Evolutionary conservation across 2,329 filamentous ascomycete species (phyloP).

Genomic region (Penicillium sp.): DNA sequence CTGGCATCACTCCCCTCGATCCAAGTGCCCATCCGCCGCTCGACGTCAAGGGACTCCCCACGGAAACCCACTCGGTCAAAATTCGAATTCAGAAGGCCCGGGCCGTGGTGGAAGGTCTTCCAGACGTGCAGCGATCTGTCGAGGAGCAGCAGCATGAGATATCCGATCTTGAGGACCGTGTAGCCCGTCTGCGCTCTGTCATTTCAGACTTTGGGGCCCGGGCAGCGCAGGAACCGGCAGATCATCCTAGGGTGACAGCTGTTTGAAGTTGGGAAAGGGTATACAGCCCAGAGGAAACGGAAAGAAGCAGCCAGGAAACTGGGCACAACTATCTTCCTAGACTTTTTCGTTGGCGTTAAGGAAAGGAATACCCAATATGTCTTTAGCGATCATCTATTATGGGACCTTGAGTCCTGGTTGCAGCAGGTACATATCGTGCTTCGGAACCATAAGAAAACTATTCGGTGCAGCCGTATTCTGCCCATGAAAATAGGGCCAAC

Average conservation of each 20-base stretch:
- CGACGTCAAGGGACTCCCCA: slow-evolving; percentile 75
- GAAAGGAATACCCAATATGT: slow-evolving; percentile 25
- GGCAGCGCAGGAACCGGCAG: slow-evolving; percentile 19
- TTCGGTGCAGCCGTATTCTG: background rate
- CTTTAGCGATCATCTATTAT: slow-evolving; percentile 10
- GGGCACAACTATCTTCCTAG: background rate
- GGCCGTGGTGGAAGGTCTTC: slow-evolving; percentile 47
- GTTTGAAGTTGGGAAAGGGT: background rate
- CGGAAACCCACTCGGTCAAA: slow-evolving; percentile 77
- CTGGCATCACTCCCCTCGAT: slow-evolving; percentile 29
- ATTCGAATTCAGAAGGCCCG: slow-evolving; percentile 82
- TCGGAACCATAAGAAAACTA: slow-evolving; percentile 13
- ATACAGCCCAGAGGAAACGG: background rate
- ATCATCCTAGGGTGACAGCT: slow-evolving; percentile 5
- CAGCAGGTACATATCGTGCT: slow-evolving; percentile 3
- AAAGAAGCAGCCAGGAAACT: background rate
- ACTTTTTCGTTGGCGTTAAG: slow-evolving; percentile 16
- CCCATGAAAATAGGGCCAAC: background rate
- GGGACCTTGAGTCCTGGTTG: background rate
- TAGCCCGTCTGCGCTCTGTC: slow-evolving; percentile 44
- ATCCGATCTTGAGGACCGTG: slow-evolving; percentile 43
- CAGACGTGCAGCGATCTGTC: slow-evolving; percentile 50
- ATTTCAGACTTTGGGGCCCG: slow-evolving; percentile 47
- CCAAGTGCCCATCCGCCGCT: slow-evolving; percentile 50
- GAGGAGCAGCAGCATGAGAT: slow-evolving; percentile 52